Evolutionary conservation across 1,284 basidiomycete species (phyloP).

Genomic region (Phenoliferia sp.): DNA sequence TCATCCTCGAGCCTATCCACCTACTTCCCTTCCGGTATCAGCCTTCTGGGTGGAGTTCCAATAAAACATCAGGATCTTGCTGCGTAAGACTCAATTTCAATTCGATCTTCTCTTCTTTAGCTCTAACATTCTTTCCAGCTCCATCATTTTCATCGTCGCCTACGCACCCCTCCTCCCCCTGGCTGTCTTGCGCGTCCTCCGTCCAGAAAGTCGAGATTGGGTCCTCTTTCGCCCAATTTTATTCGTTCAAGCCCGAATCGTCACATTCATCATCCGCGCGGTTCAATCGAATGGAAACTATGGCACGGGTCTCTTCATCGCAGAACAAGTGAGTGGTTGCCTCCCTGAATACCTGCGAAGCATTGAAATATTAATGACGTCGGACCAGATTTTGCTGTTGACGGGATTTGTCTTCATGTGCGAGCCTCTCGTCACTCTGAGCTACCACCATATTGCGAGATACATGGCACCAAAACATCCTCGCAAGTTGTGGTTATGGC

Average conservation of each 20-base stretch:
- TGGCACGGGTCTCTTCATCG: neutral
- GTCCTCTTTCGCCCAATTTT: neutral
- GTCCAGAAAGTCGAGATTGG: neutral
- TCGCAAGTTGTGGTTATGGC: neutral
- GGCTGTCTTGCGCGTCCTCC: neutral
- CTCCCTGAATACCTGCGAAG: neutral
- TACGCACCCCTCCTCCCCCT: neutral
- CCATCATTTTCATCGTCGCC: neutral
- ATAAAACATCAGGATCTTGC: neutral
- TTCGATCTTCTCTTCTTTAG: neutral
- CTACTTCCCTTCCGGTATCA: neutral
- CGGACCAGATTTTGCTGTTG: too few species aligned
- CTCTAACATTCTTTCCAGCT: neutral
- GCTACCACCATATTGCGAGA: neutral
- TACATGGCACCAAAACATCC: neutral
- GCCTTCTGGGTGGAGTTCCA: neutral
- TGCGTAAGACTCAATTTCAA: neutral
- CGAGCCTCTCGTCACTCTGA: neutral
- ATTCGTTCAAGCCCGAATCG: neutral
- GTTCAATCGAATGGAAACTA: neutral
- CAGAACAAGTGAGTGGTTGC: neutral
- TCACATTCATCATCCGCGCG: neutral
- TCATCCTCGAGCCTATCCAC: too few species aligned
- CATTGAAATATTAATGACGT: too few species aligned
- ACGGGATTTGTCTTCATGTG: neutral